phyloP scores from a whole-genome alignment of 345 rosid genomes.

The Melastoma malabathricum region DNA sequence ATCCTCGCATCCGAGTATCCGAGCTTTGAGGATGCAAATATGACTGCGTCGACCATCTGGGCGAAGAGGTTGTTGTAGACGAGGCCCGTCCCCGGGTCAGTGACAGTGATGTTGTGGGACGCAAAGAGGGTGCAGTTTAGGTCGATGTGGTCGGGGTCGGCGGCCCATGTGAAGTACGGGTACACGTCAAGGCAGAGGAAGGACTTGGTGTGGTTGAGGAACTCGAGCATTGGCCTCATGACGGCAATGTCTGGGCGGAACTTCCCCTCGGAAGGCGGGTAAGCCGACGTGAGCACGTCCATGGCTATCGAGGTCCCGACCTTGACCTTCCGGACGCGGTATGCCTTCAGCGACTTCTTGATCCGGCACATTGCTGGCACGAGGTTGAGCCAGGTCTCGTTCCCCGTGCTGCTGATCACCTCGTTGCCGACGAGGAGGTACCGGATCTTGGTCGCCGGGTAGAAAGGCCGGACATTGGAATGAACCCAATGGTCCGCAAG shows the following conservation, averaged over 20 bases:
- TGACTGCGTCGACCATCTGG: constrained; percentile 71
- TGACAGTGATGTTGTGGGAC: constrained; percentile 34
- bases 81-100: constrained; percentile 52
- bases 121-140: constrained; percentile 60
- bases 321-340: constrained; percentile 40
- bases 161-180: constrained; percentile 70
- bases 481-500: constrained; percentile 53
- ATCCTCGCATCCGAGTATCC: constrained; percentile 63
- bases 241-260: constrained; percentile 62
- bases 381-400: constrained; percentile 33
- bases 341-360: constrained; percentile 33
- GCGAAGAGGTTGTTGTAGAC: constrained; percentile 75
- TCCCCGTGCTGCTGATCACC: constrained; percentile 36
- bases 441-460: constrained; percentile 54
- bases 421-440: constrained; percentile 86
- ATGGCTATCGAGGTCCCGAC: constrained; percentile 65
- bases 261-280: constrained; percentile 78
- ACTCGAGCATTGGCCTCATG: constrained; percentile 65
- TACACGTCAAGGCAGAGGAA: constrained; percentile 73
- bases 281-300: constrained; percentile 56
- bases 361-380: constrained; percentile 80
- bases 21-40: constrained; percentile 66
- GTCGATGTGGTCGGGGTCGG: constrained; percentile 34
- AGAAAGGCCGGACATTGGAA: constrained; percentile 34
- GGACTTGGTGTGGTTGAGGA: constrained; percentile 78